Percentiles rank a stretch among this genome's conserved stretches.
These are phyloP conservation scores for Citrus mangshanensis DNA, from an alignment of 345 rosid species.

Conservation along the genomic window DNA sequence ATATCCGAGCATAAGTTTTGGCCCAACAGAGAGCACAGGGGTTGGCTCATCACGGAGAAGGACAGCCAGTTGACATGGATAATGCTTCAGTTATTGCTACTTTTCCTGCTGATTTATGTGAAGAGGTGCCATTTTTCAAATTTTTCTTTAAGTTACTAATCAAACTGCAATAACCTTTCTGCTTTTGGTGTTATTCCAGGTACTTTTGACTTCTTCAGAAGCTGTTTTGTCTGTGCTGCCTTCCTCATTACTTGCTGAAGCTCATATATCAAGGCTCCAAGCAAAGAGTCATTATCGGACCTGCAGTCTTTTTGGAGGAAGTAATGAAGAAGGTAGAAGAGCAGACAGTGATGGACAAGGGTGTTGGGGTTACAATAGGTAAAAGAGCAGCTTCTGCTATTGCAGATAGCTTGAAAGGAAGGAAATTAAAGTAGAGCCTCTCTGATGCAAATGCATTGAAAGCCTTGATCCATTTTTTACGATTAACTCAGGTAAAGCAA, in stretches of 20 bases:
- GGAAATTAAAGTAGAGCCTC: conserved; percentile 88
- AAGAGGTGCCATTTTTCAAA: conserved; percentile 61
- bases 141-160: conserved; percentile 7
- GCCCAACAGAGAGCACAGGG: conserved; percentile 97
- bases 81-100: conserved; percentile 96
- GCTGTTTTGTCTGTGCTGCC: conserved; percentile 50
- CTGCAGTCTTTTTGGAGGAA: conserved; percentile 81
- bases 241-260: conserved; percentile 88
- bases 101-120: conserved; percentile 90
- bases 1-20: conserved; percentile 95
- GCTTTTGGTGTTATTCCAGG: conserved; percentile 42
- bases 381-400: conserved; percentile 61
- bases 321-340: conserved; percentile 33
- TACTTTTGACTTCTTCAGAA: conserved; percentile 92
- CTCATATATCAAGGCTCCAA: conserved; percentile 88
- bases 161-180: conserved; percentile 17
- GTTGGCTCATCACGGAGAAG: conserved; percentile 82
- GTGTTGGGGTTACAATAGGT: conserved; percentile 81
- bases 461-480: conserved; percentile 69
- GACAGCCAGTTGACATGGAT: conserved; percentile 98
- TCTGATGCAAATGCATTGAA: conserved; percentile 64
- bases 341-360: conserved; percentile 85
- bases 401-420: conserved; percentile 60
- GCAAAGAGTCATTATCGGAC: conserved; percentile 98
- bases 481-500: conserved; percentile 69